Base-by-base conservation (phyloP, 2,329 filamentous ascomycete genomes). In the Raffaelea arxii region DNA sequence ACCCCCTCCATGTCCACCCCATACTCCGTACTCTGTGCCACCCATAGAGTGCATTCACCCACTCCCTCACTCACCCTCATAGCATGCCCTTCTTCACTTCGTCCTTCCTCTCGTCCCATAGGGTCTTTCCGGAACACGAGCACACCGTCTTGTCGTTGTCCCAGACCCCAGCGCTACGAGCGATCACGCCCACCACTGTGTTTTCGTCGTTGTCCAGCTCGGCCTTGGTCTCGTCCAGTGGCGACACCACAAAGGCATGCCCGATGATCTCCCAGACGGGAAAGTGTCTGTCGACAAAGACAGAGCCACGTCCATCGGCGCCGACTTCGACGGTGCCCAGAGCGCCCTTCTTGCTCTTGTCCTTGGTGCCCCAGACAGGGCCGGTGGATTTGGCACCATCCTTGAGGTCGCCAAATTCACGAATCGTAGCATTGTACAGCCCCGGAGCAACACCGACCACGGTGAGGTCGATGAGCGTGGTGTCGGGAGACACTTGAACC, bases 131-230 rank as follows among this genome's bases (percentile, higher is more conserved):
- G 32, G 89, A 94, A 66, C 92, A 98, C 41, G 89, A 95, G 64
- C 92, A 98, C 6, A 98, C 91, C 40, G 86, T 95, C 75, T 97
- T 98, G 62, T 96, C 88, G 58, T 98, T 95, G 64, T 96, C 91
- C 92, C 92, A 98, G 51, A 95, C 84, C n/a, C 92, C 92, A 16
- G 92, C 91, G 64, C 90, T 96, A 60, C 92, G 75, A 42, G 92
- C 92, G 66, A 98, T 87, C 44, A 98, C 90, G 9, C 92, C 92
- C 2, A 95, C 86, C 43, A 96, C 71, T 19, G 89, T 95, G 62
- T 94, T 80, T 46, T 81, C 75, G 60, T 95, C 86, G 55, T 95
- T 90, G 56, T 74, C 72, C 55, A 82, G 67, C 59, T 80, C 76
- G 6, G 27, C 21, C 12, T 52, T 47, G 48, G 70, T 69, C 54